Evolutionary conservation across 2,329 filamentous ascomycete genomes (phyloP).

Genomic region (Penicillium sp.): DNA sequence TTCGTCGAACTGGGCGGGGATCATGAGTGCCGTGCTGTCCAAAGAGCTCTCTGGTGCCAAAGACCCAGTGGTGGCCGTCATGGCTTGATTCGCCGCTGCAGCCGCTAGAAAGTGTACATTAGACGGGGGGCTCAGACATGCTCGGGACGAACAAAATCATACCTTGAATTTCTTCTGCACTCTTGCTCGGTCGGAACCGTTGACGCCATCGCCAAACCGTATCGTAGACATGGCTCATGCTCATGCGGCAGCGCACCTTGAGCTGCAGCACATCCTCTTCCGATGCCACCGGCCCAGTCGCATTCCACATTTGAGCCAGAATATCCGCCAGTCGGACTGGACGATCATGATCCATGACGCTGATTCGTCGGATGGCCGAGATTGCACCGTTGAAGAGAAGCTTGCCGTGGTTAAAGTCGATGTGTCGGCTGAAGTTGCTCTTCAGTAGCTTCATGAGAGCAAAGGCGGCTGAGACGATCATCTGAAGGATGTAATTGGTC

Average conservation of each 20-base stretch:
- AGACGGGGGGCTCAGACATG: slow-evolving; percentile 24
- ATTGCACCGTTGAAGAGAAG: slow-evolving; percentile 60
- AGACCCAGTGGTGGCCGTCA: slow-evolving; percentile 29
- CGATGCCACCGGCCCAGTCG: slow-evolving; percentile 35
- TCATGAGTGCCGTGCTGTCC: slow-evolving; percentile 34
- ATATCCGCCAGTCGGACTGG: slow-evolving; percentile 65
- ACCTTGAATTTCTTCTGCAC: slow-evolving; percentile 65
- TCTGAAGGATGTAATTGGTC: slow-evolving; percentile 65
- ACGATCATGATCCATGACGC: slow-evolving; percentile 63
- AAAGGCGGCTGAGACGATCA: slow-evolving; percentile 65
- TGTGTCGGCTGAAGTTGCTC: slow-evolving; percentile 59
- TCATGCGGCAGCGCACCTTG: slow-evolving; percentile 65
- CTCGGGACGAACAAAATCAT: slow-evolving; percentile 35
- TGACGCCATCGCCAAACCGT: slow-evolving; percentile 67
- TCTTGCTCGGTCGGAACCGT: slow-evolving; percentile 65
- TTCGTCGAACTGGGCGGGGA: slow-evolving; percentile 39
- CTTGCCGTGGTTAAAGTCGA: slow-evolving; percentile 57
- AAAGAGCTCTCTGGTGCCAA: slow-evolving; percentile 33
- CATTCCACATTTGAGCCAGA: slow-evolving; percentile 65
- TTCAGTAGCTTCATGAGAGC: slow-evolving; percentile 65
- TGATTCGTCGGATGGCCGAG: slow-evolving; percentile 59
- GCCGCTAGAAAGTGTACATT: slow-evolving; percentile 16
- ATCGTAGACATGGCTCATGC: slow-evolving; percentile 66
- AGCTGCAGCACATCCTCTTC: slow-evolving; percentile 54
- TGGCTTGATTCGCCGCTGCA: slow-evolving; percentile 39